Conservation (phyloP, 2,329 filamentous ascomycete species). For the Blumeriella jaapii region DNA sequence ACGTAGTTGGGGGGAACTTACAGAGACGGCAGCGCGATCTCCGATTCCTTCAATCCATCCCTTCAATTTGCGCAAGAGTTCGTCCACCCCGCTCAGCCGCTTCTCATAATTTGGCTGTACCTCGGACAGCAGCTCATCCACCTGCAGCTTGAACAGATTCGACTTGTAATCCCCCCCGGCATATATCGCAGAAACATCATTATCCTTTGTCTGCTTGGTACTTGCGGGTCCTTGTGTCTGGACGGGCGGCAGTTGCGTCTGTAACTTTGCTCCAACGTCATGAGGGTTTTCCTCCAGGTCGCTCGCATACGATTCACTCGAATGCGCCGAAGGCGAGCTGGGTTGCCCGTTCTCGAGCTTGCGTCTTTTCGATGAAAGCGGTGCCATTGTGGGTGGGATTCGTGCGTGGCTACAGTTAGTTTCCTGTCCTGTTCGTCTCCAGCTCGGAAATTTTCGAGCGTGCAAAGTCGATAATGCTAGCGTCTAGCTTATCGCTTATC, state of each 20-base stretch:
- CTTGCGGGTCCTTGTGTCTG: constrained; percentile 9
- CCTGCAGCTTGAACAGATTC: constrained; percentile 55
- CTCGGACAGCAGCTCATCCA: constrained; percentile 49
- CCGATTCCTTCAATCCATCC: constrained; percentile 44
- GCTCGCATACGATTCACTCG: background rate
- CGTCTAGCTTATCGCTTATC: too few species aligned
- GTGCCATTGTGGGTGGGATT: too few species aligned
- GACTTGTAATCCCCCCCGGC: constrained; percentile 43
- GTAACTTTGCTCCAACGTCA: constrained; percentile 4
- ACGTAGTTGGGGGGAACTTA: constrained; percentile 18
- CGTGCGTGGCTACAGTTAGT: too few species aligned
- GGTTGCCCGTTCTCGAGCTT: constrained; percentile 23
- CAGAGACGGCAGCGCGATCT: constrained; percentile 35
- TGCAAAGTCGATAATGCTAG: too few species aligned
- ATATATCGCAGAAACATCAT: constrained; percentile 30
- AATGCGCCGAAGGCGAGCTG: background rate
- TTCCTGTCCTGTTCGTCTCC: too few species aligned
- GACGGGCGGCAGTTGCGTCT: constrained; percentile 7
- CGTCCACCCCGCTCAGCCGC: constrained; percentile 40
- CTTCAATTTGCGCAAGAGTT: constrained; percentile 42
- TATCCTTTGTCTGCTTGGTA: constrained; percentile 15
- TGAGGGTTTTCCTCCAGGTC: too few species aligned
- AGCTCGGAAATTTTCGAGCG: too few species aligned
- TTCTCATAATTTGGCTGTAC: constrained; percentile 47
- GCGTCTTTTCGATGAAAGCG: constrained; percentile 25